Evolutionary conservation across 2,329 filamentous ascomycete species (phyloP), one percentile per base, ranked within the genome.

Genomic region (Arthroderma sp.): DNA sequence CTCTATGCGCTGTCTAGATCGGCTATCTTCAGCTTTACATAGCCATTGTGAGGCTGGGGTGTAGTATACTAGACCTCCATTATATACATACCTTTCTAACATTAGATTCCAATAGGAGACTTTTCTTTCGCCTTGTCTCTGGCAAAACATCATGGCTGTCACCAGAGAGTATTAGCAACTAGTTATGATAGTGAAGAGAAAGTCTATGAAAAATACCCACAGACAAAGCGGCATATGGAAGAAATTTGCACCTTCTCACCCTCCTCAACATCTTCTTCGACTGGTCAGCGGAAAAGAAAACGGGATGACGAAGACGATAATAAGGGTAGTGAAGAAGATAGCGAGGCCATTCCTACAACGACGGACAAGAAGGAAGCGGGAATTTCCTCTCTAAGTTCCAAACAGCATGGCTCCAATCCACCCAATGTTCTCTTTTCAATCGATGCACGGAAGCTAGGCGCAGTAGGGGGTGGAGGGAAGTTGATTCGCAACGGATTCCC

Each of bases 141-240:
- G 28, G 60, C 61, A 40, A 58, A 52, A 28, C 58, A 67, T 48
- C 61, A 70, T 52, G 57, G 57, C 45, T 68, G 65, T 50, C 59
- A 54, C 40, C 39, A 49, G 9, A 54, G 58, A 37, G 48, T 71
- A 6, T 54, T 63, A 29, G 65, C 68, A 6, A 71, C 68, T 31
- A 65, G 63, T 50, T 70, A 67, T 48, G 68, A 71, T 49, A 63
- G 60, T 8, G 54, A 60, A 43, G 59, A 66, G 28, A 55, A 53
- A 42, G 70, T 95, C 1, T 62, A 69, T 7, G 69, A 66, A 48
- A 94, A 94, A 64, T 88, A 89, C 54, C 85, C 85, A 0, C 78
- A 85, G 52, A 81, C 73, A 1, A 65, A 69, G 42, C 70, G 69
- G 47, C 77, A 82, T 56, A 73, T 80, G 48, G 64, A 68, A 49